Base-by-base conservation (phyloP, 306 rosid species). In the Cicer arietinum region DNA sequence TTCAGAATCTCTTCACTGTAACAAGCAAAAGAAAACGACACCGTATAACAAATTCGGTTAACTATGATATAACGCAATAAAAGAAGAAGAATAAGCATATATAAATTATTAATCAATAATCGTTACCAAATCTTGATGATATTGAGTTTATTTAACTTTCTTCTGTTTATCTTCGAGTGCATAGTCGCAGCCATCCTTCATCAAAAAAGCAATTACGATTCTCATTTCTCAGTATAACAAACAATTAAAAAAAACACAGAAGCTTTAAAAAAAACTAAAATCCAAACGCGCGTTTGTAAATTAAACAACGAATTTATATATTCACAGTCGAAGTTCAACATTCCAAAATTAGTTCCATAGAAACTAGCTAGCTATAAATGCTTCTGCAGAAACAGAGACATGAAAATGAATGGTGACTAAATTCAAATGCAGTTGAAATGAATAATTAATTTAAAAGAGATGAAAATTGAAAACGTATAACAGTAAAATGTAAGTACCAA, bases 1-100 rank as follows among this genome's bases (percentile, higher is more conserved):
- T 90, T 89, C 85, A 92, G 81, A 84, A 92, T 92, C 81, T 94
- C 99, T 70, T 92, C 96, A 37, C 97, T 92, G 83, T 8, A 80
- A 68, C 57, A 60, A 50, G 40, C 25, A 54, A 17, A 62, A 42
- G 10, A 30, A 74, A 68, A 44, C 61, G 17, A 46, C 4, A 47
- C 13, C 45, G 47, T 10, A 65, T 47, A 76, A 75, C 9, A 6
- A 69, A 16, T 51, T 59, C 18, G 6, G 20, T 73, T 5, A 67
- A 13, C 1, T 25, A 7, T 10, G 11, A 30, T 30, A 30, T 30
- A 30, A 30, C 37, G 37, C 37, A 30, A 30, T 30, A 30, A 50
- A 40, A 60, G 8, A 59, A 7, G 20, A 77, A 66, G 30, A 51
- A 12, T 1, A 12, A 5, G 43, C 25, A 64, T 11, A 48, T 14